Evolutionary conservation across 2,329 filamentous ascomycete genomes (phyloP), one percentile per base, ranked within the genome.

Genomic region (Colletotrichum chrysophilum): DNA sequence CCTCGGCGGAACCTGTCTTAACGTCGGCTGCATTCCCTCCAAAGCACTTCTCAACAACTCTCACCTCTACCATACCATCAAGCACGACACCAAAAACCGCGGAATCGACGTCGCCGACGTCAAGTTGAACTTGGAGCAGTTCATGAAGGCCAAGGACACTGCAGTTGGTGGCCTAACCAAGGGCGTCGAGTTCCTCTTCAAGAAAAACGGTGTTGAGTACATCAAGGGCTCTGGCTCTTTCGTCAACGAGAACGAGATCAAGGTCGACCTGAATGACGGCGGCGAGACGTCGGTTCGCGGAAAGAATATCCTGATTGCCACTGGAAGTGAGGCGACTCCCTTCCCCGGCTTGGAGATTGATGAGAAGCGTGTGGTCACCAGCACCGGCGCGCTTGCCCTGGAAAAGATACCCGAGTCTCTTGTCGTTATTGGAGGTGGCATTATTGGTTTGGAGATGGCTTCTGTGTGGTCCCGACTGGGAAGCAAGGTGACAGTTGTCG

Each of bases 41-140:
- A 99, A 99, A 89, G 98, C 97, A 78, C 95, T 99, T 80, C 95
- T 99, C 86, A 99, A 98, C 93, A 98, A 98, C 91, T 98, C 97
- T 81, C 96, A 98, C 87, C 92, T 98, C 77, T 98, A 98, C 91
- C 96, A 98, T 90, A 94, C 96, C 88, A 94, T 98, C 83, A 92
- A 97, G 77, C 96, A 99, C 89, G 97, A 99, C 89, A 96, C 96
- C 79, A 98, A 98, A 89, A 93, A 94, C 87, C 95, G 97, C 85
- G 97, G 97, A 85, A 99, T 99, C 85, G 96, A 98, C 84, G 97
- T 99, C 81, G 94, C 94, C 84, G 95, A 98, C 88, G 96, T 99
- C 83, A 97, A 98, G 87, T 93, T 99, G 84, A 98, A 99, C 90
- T 91, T 99, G 61, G 87, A 89, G 82, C 93, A 97, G 86, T 96